Evolutionary conservation across 257 asterid genomes (phyloP).

Genomic region (Solanum commersonii): DNA sequence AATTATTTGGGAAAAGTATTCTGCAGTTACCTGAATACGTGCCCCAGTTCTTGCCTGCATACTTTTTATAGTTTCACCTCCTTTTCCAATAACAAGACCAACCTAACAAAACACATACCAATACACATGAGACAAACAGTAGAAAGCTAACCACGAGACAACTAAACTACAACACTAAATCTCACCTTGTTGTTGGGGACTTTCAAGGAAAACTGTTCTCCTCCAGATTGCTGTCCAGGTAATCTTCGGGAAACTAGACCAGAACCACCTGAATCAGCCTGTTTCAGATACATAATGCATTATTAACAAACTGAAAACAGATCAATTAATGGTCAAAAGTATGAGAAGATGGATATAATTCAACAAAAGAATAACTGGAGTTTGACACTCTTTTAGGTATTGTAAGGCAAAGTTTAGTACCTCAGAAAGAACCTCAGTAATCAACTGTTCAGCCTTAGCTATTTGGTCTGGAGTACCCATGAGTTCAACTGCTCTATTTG

Average conservation of each 20-base stretch:
- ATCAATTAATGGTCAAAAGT: background rate
- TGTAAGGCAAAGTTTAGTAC: constrained; percentile 12
- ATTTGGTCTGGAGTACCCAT: constrained; percentile 18
- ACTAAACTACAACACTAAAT: background rate
- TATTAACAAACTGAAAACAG: background rate
- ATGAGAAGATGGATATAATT: background rate
- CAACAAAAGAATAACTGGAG: background rate
- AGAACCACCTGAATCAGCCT: constrained; percentile 14
- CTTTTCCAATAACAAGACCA: constrained; percentile 87
- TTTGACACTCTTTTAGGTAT: background rate
- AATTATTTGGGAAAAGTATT: background rate
- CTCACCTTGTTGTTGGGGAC: constrained; percentile 8
- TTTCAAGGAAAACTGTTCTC: constrained; percentile 5
- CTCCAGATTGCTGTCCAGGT: constrained; percentile 7
- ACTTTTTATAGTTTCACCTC: constrained; percentile 84
- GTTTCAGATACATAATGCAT: background rate
- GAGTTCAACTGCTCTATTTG: constrained; percentile 14
- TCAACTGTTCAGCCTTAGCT: constrained; percentile 17
- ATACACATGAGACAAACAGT: background rate
- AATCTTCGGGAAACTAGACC: constrained; percentile 7
- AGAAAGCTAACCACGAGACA: background rate
- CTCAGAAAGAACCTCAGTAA: constrained; percentile 39
- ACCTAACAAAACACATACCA: constrained; percentile 19
- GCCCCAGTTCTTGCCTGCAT: constrained; percentile 87
- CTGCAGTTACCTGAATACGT: constrained; percentile 72